A percentile compares a stretch with the other conserved stretches of the same genome.
phyloP scores from a whole-genome alignment of 2,329 filamentous ascomycete genomes.

The Penicillium italicum region DNA sequence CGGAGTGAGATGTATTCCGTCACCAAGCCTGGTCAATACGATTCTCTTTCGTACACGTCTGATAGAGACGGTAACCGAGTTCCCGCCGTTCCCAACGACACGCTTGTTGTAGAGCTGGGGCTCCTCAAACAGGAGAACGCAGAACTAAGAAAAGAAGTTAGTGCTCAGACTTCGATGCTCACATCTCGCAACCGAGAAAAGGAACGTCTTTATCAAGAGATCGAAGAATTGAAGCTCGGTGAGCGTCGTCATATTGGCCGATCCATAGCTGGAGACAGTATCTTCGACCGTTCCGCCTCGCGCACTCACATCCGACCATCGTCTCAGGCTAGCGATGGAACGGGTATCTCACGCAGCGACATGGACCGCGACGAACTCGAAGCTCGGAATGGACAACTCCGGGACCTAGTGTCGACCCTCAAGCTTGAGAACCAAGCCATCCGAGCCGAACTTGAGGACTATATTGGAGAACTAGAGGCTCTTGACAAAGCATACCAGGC shows the following conservation, averaged over 20 bases:
- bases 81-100: conserved; percentile 58
- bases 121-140: conserved; percentile 88
- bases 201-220: conserved; percentile 91
- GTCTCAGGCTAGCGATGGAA: conserved; percentile 66
- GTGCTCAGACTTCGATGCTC: conserved; percentile 95
- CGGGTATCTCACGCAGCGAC: conserved; percentile 64
- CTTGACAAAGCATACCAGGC: conserved; percentile 71
- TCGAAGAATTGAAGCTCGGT: conserved; percentile 90
- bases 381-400: conserved; percentile 73
- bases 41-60: conserved; percentile 36
- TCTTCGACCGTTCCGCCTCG: conserved; percentile 91
- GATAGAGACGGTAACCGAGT: conserved; percentile 38
- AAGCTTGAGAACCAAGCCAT: conserved; percentile 89
- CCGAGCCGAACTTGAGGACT: conserved; percentile 74
- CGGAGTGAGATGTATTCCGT: conserved; percentile 42
- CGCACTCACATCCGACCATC: conserved; percentile 70
- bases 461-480: conserved; percentile 73
- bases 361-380: conserved; percentile 82
- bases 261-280: conserved; percentile 73
- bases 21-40: conserved; percentile 30
- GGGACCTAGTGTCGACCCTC: conserved; percentile 80
- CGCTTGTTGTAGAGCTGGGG: conserved; percentile 77
- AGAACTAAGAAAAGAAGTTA: conserved; percentile 84
- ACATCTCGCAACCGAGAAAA: conserved; percentile 94
- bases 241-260: conserved; percentile 64